A percentile compares a stretch with the other conserved stretches of the same genome.
phyloP scores from a whole-genome alignment of 1,284 basidiomycete species.

The Cutaneotrichosporon cyanovorans region DNA sequence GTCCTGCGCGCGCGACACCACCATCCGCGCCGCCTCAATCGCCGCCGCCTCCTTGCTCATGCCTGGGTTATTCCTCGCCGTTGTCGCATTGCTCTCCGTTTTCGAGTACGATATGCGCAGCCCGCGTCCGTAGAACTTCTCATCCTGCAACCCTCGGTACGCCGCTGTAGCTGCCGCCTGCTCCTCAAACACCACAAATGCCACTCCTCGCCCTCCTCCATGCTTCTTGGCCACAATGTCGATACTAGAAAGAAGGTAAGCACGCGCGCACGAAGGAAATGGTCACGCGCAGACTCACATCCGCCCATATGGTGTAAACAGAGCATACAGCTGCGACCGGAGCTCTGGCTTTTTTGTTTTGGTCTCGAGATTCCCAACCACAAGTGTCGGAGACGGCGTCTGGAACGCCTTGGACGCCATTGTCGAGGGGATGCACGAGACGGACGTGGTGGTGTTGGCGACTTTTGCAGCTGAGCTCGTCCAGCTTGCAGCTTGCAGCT shows the following conservation, averaged over 20 bases:
- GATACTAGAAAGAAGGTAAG: slow-evolving; percentile 46
- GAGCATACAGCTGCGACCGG: slow-evolving; percentile 68
- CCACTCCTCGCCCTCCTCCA: slow-evolving; percentile 82
- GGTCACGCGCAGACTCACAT: slow-evolving; percentile 46
- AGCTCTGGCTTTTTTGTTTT: slow-evolving; percentile 93
- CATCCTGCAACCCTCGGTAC: slow-evolving; percentile 79
- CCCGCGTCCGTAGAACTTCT: slow-evolving; percentile 63
- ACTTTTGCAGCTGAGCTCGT: too few relatives aligned
- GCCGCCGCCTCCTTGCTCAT: slow-evolving; percentile 54
- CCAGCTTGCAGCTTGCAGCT: too few relatives aligned
- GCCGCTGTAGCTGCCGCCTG: slow-evolving; percentile 81
- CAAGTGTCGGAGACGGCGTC: slow-evolving; percentile 77
- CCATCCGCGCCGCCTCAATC: slow-evolving; percentile 41
- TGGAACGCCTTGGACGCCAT: slow-evolving; percentile 40
- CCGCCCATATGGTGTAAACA: slow-evolving; percentile 89
- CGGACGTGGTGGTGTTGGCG: neutral
- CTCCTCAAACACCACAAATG: slow-evolving; percentile 91
- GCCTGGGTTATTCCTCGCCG: slow-evolving; percentile 51
- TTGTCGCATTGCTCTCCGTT: slow-evolving; percentile 71
- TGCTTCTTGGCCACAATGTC: slow-evolving; percentile 88
- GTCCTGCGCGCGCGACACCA: slow-evolving; percentile 46
- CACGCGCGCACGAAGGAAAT: neutral
- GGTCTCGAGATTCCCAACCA: slow-evolving; percentile 89
- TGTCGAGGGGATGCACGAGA: neutral
- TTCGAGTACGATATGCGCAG: slow-evolving; percentile 71